Base-by-base conservation (phyloP, 768 basidiomycete genomes). In the Gelatoporia subvermispora region DNA sequence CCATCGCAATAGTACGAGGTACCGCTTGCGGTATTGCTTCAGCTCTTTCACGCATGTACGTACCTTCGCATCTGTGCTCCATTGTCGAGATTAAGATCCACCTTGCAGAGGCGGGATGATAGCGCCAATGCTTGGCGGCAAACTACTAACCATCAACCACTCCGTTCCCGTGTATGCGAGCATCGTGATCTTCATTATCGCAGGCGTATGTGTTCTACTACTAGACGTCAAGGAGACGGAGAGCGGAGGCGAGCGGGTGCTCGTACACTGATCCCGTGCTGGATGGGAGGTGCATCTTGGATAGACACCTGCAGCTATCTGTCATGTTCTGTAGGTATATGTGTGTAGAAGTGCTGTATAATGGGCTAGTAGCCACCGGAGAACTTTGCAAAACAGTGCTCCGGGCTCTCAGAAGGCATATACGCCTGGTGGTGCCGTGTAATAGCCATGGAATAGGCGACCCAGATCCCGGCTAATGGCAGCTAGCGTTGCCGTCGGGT, bases 1-100 rank as follows among this genome's bases (percentile, higher is more conserved):
- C 24, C 20, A 25, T 21, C 18, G 23, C 35, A 20, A 10, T 34
- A 82, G 86, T 93, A 2, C 81, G 92, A 41, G 92, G 93, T 22
- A 92, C 91, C 0, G 93, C 91, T 0, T 85, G 87, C 59, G 92
- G 92, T 1, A 85, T 88, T 45, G 91, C 92, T 0, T 90, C 88
- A 3, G 91, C 90, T 9, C 65, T 94, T 1, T 92, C 87, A 2
- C 75, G 93, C 64, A 81, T 93, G 84, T 91, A 60, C 44, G 84
- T 72, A 18, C 21, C 45, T 20, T 34, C 3, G 10, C 36, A 36
- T 38, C 21, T 45, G 38, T 15, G 17, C 37, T 31, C 15, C 34
- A 44, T 38, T 34, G 8, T 34, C 38, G 35, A 13, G 56, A 28
- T 18, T 34, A 28, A 42, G 41, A 40, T 36, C 43, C 45, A 24